Evolutionary conservation across 306 rosid species (phyloP).

Genomic region (Lathyrus oleraceus): DNA sequence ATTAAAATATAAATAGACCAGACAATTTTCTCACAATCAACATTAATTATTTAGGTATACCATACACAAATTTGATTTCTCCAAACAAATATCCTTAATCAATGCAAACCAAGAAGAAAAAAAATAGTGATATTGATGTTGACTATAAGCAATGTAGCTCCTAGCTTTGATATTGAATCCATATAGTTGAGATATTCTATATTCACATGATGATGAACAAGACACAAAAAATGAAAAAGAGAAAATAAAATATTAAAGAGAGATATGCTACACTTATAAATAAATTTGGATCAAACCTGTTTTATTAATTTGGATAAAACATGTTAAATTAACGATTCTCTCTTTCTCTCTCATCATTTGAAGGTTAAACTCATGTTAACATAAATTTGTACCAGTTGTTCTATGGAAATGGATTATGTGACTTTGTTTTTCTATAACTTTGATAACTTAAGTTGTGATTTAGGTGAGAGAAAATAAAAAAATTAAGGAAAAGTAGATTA

Average conservation of each 20-base stretch:
- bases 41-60: neutral
- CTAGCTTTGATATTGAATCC: neutral
- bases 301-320: neutral
- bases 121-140: neutral
- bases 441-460: no score
- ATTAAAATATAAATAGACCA: neutral
- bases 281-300: neutral
- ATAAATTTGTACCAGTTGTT: neutral
- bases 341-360: neutral
- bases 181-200: neutral
- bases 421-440: no score
- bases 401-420: neutral
- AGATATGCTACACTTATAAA: neutral
- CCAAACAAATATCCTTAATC: neutral
- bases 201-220: neutral
- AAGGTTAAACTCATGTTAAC: conserved; percentile 19
- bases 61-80: neutral
- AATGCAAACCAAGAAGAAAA: neutral
- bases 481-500: no score
- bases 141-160: neutral
- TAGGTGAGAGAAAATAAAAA: no score
- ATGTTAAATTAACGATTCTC: neutral
- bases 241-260: neutral
- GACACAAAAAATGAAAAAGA: neutral
- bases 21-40: neutral